phyloP scores from a whole-genome alignment of 2,329 filamentous ascomycete genomes.

The Cyanodermella asteris region DNA sequence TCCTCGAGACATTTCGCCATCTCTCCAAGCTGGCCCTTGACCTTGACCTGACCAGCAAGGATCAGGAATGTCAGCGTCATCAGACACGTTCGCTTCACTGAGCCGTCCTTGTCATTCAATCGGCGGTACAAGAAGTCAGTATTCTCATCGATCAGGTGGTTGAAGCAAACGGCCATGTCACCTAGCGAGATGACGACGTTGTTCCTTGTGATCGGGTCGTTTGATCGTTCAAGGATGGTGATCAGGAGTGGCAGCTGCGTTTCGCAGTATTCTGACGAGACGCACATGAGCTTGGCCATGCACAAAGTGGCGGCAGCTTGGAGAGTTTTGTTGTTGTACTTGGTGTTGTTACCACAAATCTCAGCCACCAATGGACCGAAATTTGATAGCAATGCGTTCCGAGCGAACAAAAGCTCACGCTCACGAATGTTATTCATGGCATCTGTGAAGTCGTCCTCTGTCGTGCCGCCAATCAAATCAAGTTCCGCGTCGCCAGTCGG shows the following conservation, averaged over 20 bases:
- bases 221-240: constrained; percentile 88
- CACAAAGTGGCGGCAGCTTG: constrained; percentile 88
- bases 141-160: constrained; percentile 96
- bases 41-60: constrained; percentile 91
- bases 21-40: constrained; percentile 93
- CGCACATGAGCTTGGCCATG: constrained; percentile 95
- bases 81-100: constrained; percentile 87
- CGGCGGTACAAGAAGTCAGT: constrained; percentile 93
- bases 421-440: constrained; percentile 70
- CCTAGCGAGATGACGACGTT: constrained; percentile 94
- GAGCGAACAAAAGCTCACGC: constrained; percentile 62
- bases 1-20: constrained; percentile 99
- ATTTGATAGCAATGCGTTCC: constrained; percentile 62
- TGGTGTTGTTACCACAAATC: constrained; percentile 84
- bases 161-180: constrained; percentile 99
- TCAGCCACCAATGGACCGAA: constrained; percentile 85
- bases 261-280: constrained; percentile 91
- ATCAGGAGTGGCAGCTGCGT: constrained; percentile 79
- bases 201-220: constrained; percentile 77
- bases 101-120: constrained; percentile 67
- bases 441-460: constrained; percentile 80
- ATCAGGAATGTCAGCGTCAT: constrained; percentile 98
- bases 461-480: constrained; percentile 89
- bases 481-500: constrained; percentile 63
- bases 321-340: constrained; percentile 70